These are phyloP conservation scores for Fragaria iinumae DNA, from an alignment of 306 rosid species.

Conservation along the genomic window DNA sequence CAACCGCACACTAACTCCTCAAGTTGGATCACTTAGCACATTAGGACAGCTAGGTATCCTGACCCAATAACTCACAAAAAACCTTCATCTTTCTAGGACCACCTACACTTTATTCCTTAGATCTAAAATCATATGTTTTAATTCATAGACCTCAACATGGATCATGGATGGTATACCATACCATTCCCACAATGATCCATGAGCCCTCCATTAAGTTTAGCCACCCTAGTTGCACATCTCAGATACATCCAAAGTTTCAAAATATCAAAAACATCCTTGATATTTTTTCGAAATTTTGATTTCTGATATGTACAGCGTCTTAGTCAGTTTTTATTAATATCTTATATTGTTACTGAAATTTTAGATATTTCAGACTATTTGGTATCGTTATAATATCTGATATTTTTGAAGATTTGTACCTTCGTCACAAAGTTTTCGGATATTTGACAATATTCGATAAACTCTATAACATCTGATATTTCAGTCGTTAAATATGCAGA, in stretches of 20 bases:
- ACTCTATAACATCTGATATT: no score
- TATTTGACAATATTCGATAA: no score
- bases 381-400: no score
- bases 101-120: not conserved
- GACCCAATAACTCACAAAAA: not conserved
- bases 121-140: not conserved
- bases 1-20: not conserved
- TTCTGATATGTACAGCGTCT: no score
- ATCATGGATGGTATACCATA: not conserved
- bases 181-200: not conserved
- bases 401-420: no score
- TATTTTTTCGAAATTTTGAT: not conserved
- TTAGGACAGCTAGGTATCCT: constrained; percentile 1
- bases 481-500: no score
- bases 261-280: not conserved
- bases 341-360: no score
- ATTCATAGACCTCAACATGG: not conserved
- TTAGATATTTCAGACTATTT: no score
- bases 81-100: not conserved
- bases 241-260: not conserved
- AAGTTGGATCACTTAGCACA: not conserved
- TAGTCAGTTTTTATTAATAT: no score
- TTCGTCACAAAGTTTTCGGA: no score
- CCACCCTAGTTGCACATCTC: not conserved
- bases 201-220: not conserved